Conservation (phyloP, 306 rosid species). For the Prunus salicina region DNA sequence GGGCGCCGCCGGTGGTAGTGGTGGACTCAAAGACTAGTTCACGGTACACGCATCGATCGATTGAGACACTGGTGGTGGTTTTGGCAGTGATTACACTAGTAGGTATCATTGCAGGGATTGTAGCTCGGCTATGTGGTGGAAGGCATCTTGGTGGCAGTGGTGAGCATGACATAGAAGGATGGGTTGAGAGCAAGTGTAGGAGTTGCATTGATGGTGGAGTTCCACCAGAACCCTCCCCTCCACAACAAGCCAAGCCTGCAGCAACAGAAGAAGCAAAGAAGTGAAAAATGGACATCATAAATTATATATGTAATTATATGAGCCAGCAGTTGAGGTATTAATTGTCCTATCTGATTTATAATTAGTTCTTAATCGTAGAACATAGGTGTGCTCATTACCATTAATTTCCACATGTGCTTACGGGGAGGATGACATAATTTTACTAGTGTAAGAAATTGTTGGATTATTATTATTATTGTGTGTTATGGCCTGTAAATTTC, state of each 20-base stretch:
- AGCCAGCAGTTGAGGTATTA: neutral
- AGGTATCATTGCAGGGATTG: constrained; percentile 68
- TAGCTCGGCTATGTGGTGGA: constrained; percentile 79
- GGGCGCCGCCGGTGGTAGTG: neutral
- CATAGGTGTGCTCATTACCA: neutral
- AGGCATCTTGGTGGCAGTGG: constrained; percentile 61
- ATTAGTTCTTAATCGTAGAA: neutral
- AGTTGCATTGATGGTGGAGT: constrained; percentile 77
- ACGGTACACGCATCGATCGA: constrained; percentile 51
- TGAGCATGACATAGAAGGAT: constrained; percentile 80
- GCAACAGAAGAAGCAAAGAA: constrained; percentile 39
- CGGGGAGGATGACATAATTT: neutral
- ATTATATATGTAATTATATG: neutral
- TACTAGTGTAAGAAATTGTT: neutral
- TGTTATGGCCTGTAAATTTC: neutral
- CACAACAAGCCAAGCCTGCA: constrained; percentile 44
- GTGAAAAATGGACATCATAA: constrained; percentile 19
- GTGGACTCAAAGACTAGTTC: constrained; percentile 26
- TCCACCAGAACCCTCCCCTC: constrained; percentile 32
- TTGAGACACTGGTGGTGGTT: constrained; percentile 76
- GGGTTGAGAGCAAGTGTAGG: constrained; percentile 75
- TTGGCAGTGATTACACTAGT: constrained; percentile 66
- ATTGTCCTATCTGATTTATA: neutral
- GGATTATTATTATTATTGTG: neutral
- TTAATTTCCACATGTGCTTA: neutral